A percentile compares a stretch with the other conserved stretches of the same genome.
Conservation (phyloP, 139 green algal species). For the Axilococcus clingmanii region DNA sequence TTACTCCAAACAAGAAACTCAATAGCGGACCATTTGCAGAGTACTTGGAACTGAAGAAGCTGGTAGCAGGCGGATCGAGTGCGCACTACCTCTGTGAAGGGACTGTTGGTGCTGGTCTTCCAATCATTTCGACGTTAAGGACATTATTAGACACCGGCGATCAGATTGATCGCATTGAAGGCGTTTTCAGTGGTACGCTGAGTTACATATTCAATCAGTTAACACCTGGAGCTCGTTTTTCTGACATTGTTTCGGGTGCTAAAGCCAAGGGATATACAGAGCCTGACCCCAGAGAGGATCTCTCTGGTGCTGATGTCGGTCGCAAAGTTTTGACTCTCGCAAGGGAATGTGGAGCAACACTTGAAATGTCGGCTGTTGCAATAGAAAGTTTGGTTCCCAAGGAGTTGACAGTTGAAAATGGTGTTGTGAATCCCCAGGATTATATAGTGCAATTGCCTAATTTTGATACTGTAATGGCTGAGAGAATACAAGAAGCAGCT, state of each 20-base stretch:
- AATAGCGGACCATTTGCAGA: conserved; percentile 64
- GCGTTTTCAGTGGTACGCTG: conserved; percentile 61
- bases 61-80: conserved; percentile 73
- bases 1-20: conserved; percentile 96
- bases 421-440: conserved; percentile 34
- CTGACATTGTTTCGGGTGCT: conserved; percentile 47
- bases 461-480: conserved; percentile 71
- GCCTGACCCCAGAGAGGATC: conserved; percentile 68
- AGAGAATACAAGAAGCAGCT: conserved; percentile 45
- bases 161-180: conserved; percentile 46
- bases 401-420: conserved; percentile 19
- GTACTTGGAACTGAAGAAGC: conserved; percentile 66
- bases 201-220: conserved; percentile 78
- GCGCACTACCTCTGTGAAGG: conserved; percentile 81
- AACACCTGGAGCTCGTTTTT: conserved; percentile 34
- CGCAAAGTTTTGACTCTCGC: conserved; percentile 86
- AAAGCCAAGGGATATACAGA: conserved; percentile 61
- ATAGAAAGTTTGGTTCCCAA: conserved; percentile 78
- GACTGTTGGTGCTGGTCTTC: conserved; percentile 65
- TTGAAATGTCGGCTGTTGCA: conserved; percentile 59
- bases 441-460: conserved; percentile 59
- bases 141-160: conserved; percentile 60
- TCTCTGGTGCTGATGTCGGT: conserved; percentile 59
- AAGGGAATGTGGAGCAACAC: conserved; percentile 61
- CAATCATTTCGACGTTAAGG: conserved; percentile 64